Conservation (phyloP, 352 stramenopile genomes). For the Nothophytophthora sp. region DNA sequence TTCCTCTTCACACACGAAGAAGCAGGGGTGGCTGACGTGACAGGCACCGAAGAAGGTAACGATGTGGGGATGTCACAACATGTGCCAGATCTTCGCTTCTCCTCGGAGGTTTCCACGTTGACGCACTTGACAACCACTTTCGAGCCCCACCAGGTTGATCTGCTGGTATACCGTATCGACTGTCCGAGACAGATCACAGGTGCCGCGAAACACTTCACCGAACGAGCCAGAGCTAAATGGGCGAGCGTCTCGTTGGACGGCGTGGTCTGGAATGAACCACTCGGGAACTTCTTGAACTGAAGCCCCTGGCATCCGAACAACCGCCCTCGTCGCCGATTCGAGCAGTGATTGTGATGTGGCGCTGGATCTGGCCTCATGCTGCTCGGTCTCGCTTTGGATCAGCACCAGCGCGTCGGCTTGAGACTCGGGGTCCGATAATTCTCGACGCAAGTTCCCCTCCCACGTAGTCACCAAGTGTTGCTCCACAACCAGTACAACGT, state of each 20-base stretch:
- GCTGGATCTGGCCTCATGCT: background rate
- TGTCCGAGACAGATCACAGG: no score
- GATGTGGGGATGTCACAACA: conserved; percentile 8
- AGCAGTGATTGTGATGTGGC: background rate
- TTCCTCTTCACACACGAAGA: conserved; percentile 11
- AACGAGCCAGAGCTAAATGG: conserved; percentile 5
- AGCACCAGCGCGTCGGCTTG: conserved; percentile 1
- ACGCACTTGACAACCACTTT: conserved; percentile 11
- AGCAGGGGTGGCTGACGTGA: conserved; percentile 7
- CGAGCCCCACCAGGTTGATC: background rate
- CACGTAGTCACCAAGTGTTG: background rate
- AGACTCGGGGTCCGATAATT: background rate
- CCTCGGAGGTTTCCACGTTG: background rate
- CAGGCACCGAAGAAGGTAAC: conserved; percentile 18
- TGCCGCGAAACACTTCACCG: conserved; percentile 4
- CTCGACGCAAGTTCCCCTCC: background rate
- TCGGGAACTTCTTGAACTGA: conserved; percentile 1
- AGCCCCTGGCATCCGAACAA: background rate
- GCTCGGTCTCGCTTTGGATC: background rate
- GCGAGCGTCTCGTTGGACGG: conserved; percentile 4
- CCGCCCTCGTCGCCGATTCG: background rate
- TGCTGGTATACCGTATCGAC: no score
- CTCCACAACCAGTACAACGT: background rate
- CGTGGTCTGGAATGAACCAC: conserved; percentile 15
- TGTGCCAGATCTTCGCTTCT: conserved; percentile 8